phyloP scores from a whole-genome alignment of 805 yeast genomes.

The Lipomyces yamanashiensis region DNA sequence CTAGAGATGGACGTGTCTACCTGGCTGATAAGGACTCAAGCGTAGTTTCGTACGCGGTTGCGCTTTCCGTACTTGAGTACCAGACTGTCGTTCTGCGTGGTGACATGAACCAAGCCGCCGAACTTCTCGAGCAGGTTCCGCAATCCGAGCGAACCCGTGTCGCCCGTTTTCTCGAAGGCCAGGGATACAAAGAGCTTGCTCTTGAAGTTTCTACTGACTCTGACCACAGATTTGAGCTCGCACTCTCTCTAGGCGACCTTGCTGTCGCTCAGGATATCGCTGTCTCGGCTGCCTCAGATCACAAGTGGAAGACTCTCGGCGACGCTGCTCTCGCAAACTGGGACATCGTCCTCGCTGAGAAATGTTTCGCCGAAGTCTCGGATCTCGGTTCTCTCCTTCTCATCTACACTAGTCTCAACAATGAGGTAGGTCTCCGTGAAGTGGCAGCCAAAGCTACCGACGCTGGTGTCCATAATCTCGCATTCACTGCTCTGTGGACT shows the following conservation, averaged over 20 bases:
- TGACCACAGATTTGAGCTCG: constrained; percentile 91
- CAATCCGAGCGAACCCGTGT: constrained; percentile 72
- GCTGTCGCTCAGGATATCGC: constrained; percentile 73
- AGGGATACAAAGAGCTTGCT: constrained; percentile 85
- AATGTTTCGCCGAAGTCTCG: constrained; percentile 74
- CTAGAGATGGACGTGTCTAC: constrained; percentile 87
- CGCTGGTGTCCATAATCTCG: constrained; percentile 84
- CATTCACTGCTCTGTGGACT: constrained; percentile 90
- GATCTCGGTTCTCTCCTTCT: constrained; percentile 84
- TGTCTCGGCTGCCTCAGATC: constrained; percentile 51
- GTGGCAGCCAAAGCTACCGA: constrained; percentile 70
- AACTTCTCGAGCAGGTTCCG: constrained; percentile 60
- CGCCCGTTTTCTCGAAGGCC: constrained; percentile 91
- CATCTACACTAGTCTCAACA: constrained; percentile 79
- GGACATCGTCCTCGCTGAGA: constrained; percentile 79
- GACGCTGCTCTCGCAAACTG: constrained; percentile 80
- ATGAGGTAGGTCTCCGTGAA: constrained; percentile 60
- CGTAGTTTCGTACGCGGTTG: constrained; percentile 77
- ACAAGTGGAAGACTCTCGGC: constrained; percentile 91
- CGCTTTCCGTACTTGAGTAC: constrained; percentile 86
- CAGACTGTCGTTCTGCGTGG: constrained; percentile 96
- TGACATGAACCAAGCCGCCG: constrained; percentile 81
- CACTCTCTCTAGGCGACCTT: constrained; percentile 75
- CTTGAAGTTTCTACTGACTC: constrained; percentile 78
- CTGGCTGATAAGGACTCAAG: constrained; percentile 89